phyloP scores from a whole-genome alignment of 2,329 filamentous ascomycete genomes.

The Fusarium palustre region DNA sequence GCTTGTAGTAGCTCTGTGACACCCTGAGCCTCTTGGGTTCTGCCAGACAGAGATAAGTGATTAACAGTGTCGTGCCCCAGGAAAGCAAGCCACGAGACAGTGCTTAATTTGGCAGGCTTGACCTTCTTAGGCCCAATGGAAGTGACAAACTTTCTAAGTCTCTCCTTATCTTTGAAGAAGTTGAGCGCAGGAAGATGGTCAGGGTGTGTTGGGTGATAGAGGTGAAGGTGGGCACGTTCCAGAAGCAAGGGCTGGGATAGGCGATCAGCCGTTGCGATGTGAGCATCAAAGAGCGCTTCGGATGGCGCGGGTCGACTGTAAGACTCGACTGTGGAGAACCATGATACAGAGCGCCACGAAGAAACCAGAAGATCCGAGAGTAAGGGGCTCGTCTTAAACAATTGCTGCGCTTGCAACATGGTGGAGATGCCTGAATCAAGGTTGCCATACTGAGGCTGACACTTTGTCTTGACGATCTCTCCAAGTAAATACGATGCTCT shows the following conservation, averaged over 20 bases:
- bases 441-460: slow-evolving; percentile 54
- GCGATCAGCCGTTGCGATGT: slow-evolving; percentile 60
- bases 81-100: slow-evolving; percentile 53
- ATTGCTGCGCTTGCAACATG: slow-evolving; percentile 60
- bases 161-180: slow-evolving; percentile 55
- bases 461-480: slow-evolving; percentile 58
- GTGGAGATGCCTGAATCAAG: slow-evolving; percentile 63
- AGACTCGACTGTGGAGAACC: slow-evolving; percentile 64
- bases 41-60: slow-evolving; percentile 57
- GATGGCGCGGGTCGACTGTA: slow-evolving; percentile 60
- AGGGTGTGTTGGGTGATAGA: slow-evolving; percentile 66
- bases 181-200: slow-evolving; percentile 60
- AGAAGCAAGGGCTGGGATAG: slow-evolving; percentile 54
- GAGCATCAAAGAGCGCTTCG: slow-evolving; percentile 63
- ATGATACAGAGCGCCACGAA: slow-evolving; percentile 63
- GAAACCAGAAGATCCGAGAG: slow-evolving; percentile 54
- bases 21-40: slow-evolving; percentile 56
- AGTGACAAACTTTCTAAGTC: slow-evolving; percentile 47
- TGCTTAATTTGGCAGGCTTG: slow-evolving; percentile 48
- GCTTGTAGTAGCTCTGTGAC: slow-evolving; percentile 54
- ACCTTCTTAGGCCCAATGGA: slow-evolving; percentile 43
- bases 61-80: slow-evolving; percentile 62
- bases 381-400: slow-evolving; percentile 53
- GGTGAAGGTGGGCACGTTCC: slow-evolving; percentile 65
- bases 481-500: slow-evolving; percentile 52